phyloP scores from a whole-genome alignment of 495 filamentous ascomycete species.

The Aspergillus leporis region DNA sequence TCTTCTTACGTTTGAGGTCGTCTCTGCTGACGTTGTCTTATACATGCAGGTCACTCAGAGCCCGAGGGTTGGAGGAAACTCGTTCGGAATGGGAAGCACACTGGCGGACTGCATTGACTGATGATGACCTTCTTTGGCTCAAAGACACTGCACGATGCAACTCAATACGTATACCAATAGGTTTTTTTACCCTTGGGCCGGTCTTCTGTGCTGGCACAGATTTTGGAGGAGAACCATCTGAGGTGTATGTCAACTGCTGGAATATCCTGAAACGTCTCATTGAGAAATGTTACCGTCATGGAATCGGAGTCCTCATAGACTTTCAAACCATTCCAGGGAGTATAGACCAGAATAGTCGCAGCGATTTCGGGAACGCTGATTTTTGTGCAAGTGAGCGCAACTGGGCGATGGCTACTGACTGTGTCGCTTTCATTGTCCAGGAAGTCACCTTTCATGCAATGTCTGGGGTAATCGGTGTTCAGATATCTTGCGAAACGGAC shows the following conservation, averaged over 20 bases:
- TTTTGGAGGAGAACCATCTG: conserved; percentile 39
- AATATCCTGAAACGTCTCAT: conserved; percentile 39
- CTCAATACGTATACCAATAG: conserved; percentile 56
- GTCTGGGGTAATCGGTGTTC: conserved; percentile 49
- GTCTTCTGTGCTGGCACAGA: conserved; percentile 47
- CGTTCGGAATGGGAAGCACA: conserved; percentile 49
- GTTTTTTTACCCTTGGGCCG: conserved; percentile 54
- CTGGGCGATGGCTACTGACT: conserved; percentile 37
- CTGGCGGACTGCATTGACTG: conserved; percentile 46
- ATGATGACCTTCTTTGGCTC: conserved; percentile 49
- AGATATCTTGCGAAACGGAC: conserved; percentile 54
- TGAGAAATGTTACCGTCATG: conserved; percentile 33
- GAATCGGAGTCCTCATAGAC: conserved; percentile 55
- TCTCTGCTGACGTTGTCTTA: conserved; percentile 1
- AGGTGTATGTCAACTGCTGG: conserved; percentile 55
- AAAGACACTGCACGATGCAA: conserved; percentile 45
- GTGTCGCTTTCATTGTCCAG: conserved; percentile 44
- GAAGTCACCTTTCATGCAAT: conserved; percentile 35
- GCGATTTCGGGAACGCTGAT: conserved; percentile 38
- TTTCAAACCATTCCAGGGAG: conserved; percentile 58
- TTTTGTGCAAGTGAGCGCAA: conserved; percentile 41
- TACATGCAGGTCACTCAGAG: conserved; percentile 29
- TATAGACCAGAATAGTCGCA: conserved; percentile 50
- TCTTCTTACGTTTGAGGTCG: neutral
- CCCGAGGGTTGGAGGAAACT: conserved; percentile 45